phyloP scores from a whole-genome alignment of 2,329 filamentous ascomycete species.

The Metarhizium anisopliae region DNA sequence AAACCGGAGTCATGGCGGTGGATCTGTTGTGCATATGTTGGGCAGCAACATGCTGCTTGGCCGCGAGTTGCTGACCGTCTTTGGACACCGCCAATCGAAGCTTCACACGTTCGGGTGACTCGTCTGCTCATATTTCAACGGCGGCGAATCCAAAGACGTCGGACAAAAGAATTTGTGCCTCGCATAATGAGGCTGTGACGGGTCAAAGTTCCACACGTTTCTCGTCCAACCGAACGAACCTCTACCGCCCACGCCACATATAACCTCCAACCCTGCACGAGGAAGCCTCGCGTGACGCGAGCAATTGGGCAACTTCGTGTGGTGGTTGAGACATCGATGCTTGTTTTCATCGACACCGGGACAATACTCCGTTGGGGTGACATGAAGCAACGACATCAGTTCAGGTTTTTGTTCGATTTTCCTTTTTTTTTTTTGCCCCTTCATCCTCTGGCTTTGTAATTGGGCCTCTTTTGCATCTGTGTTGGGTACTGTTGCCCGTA shows the following conservation, averaged over 20 bases:
- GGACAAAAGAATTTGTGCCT: not conserved
- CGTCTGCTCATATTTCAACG: not conserved
- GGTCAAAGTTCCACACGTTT: not conserved
- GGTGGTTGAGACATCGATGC: not conserved
- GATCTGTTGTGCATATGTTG: slow-evolving; percentile 13
- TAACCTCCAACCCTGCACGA: not conserved
- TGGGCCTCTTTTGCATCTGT: not conserved
- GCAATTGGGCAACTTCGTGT: not conserved
- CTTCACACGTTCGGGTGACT: not conserved
- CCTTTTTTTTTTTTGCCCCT: too few relatives aligned
- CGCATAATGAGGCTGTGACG: not conserved
- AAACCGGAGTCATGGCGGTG: slow-evolving; percentile 1
- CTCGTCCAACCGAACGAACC: not conserved
- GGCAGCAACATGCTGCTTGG: slow-evolving; percentile 11
- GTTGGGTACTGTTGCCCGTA: not conserved
- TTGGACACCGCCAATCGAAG: slow-evolving; percentile 9
- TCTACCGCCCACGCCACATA: not conserved
- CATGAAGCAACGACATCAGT: not conserved
- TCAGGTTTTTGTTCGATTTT: not conserved
- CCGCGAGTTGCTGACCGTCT: not conserved
- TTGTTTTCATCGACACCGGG: not conserved
- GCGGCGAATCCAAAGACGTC: not conserved
- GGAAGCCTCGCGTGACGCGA: not conserved
- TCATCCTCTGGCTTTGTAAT: not conserved
- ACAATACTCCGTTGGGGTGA: not conserved